Conservation (phyloP, 2,329 filamentous ascomycete species). For the Didymella lethalis region DNA sequence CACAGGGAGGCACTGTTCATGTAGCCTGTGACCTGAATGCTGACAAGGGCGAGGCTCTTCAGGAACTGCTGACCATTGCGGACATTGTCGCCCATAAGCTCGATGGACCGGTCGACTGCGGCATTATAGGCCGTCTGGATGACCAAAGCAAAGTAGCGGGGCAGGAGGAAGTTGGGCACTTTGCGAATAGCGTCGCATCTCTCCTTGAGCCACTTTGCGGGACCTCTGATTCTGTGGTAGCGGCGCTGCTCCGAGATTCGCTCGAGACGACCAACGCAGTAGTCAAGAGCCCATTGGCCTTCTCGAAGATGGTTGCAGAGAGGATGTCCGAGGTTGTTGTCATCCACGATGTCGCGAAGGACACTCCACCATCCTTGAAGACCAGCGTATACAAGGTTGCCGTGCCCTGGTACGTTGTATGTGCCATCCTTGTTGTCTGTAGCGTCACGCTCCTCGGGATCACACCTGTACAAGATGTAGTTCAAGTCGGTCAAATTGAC, state of each 20-base stretch:
- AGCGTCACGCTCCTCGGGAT: slow-evolving; percentile 83
- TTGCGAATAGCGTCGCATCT: slow-evolving; percentile 85
- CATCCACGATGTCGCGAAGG: slow-evolving; percentile 79
- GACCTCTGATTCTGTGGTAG: slow-evolving; percentile 68
- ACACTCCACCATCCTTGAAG: slow-evolving; percentile 99
- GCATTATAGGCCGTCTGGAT: slow-evolving; percentile 88
- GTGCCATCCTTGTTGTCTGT: slow-evolving; percentile 84
- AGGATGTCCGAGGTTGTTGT: slow-evolving; percentile 92
- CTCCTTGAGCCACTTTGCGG: slow-evolving; percentile 80
- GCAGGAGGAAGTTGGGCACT: slow-evolving; percentile 87
- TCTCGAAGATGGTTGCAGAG: slow-evolving; percentile 91
- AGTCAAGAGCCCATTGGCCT: slow-evolving; percentile 92
- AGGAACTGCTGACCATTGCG: slow-evolving; percentile 86
- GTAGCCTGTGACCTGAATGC: slow-evolving; percentile 86
- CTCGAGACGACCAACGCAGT: slow-evolving; percentile 80
- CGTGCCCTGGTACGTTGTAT: slow-evolving; percentile 85
- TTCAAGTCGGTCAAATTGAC: slow-evolving; percentile 85
- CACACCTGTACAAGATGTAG: slow-evolving; percentile 88
- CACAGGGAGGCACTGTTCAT: slow-evolving; percentile 91
- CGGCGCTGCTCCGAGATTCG: slow-evolving; percentile 70
- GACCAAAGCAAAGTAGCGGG: slow-evolving; percentile 90
- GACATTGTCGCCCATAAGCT: slow-evolving; percentile 80
- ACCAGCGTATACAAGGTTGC: slow-evolving; percentile 89
- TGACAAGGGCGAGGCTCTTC: slow-evolving; percentile 88
- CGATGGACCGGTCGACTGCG: slow-evolving; percentile 78